Evolutionary conservation across 331 rosid species (phyloP), one percentile per base, ranked within the genome.

Genomic region (Pyrus hybrid): DNA sequence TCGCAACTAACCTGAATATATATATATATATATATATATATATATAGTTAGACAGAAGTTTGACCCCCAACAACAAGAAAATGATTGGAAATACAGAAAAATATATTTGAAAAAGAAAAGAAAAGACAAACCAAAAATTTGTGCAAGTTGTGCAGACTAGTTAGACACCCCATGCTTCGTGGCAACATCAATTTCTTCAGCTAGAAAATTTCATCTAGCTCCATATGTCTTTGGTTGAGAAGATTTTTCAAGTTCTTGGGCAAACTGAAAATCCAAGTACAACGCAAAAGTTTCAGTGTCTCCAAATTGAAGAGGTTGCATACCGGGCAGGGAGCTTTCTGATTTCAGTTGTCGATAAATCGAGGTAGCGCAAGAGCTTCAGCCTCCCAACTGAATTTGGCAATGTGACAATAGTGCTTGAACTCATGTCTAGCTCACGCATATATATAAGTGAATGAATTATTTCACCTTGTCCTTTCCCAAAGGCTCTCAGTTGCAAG

Each of bases 181-280:
- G 28, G 28, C 28, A 26, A 26, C 28, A 26, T 26, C 28, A 26
- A 26, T 2, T 2, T 26, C 72, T 37, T 72, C 53, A 13, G 2
- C 77, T 77, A 71, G 13, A 78, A 78, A 65, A 71, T 63, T 7
- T 71, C 45, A 0, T 78, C 82, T 22, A 78, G 71, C 68, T 78
- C 82, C 60, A 78, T 28, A 72, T 78, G 56, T n/a, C 77, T 54
- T n/a, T 64, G 22, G 11, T 65, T 56, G 25, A 56, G 25, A 7
- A 56, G 62, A n/a, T 56, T 56, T 56, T 56, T 56, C 25, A 56
- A 14, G 18, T 56, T 35, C 21, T 4, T 8, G 30, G 82, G 82
- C 82, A 78, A 65, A 33, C 17, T 13, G 68, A 63, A 37, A 63
- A 71, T n/a, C 61, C 57, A 26, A 26, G 67, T 68, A 56, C 77